Base-by-base conservation (phyloP, 306 rosid species). In the Malus sylvestris region DNA sequence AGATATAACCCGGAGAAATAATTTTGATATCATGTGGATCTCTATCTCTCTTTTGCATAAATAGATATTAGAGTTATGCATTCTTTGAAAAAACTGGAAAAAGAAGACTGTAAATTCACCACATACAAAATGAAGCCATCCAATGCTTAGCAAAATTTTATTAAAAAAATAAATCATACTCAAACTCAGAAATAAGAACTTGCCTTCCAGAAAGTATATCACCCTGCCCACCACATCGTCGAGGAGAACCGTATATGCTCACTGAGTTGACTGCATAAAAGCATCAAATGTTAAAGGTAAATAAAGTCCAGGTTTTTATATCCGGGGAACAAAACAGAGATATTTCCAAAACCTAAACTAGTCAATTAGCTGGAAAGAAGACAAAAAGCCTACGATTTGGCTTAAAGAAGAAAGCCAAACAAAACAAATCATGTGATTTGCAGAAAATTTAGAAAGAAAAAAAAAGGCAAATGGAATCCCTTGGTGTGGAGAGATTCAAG, bases 131-230 rank as follows among this genome's bases (percentile, higher is more conserved):
- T 35, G 42, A 35, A 35, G 9, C 10, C 2, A 7, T 6, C 40
- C 40, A 35, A 35, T 35, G 42, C 7, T 35, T 35, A 35, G 42
- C 42, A 35, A 35, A 35, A 35, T 35, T 35, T 35, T 35, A 35
- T 35, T 7, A 1, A 14, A 46, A 46, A 46, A 46, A 10, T 35
- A 33, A 7, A 35, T 35, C 9, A 35, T 7, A 35, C 42, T 35
- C 10, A 35, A 49, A 74, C 23, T 45, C 55, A 61, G 63, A 76
- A 49, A 42, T 13, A 57, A 52, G 45, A 29, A 83, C 98, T 85
- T 88, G 84, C 98, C 97, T 93, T 88, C 98, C 98, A 79, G 93
- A 91, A 82, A 93, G 98, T 79, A 93, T 88, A 80, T 93, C 98
- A 49, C 98, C 98, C 81, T 93, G 98, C 73, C 97, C 98, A 53